A percentile compares a stretch with the other conserved stretches of the same genome.
Conservation (phyloP, 2,329 filamentous ascomycete genomes). For the Pseudocercospora crystallina region DNA sequence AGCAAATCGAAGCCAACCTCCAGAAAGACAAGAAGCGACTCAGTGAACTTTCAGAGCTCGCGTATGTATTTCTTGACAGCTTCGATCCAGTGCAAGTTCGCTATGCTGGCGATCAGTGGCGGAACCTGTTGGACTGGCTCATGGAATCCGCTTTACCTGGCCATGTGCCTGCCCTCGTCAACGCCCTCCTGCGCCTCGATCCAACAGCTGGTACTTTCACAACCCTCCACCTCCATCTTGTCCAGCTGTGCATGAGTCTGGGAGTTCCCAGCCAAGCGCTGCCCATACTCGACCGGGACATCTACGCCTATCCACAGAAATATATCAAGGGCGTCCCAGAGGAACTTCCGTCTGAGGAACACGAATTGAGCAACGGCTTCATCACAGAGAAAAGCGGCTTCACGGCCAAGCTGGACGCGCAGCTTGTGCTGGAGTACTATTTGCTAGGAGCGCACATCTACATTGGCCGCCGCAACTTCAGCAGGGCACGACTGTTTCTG, state of each 20-base stretch:
- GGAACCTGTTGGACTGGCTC: slow-evolving; percentile 43
- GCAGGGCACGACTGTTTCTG: slow-evolving; percentile 47
- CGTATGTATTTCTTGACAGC: slow-evolving; percentile 47
- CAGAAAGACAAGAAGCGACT: slow-evolving; percentile 33
- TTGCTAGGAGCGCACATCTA: slow-evolving; percentile 50
- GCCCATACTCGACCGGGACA: slow-evolving; percentile 62
- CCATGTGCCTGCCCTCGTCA: slow-evolving; percentile 39
- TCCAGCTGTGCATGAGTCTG: slow-evolving; percentile 57
- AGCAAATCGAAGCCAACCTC: slow-evolving; percentile 28
- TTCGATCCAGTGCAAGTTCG: slow-evolving; percentile 58
- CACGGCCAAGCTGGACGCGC: slow-evolving; percentile 51
- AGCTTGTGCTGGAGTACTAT: slow-evolving; percentile 58
- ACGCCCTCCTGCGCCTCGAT: slow-evolving; percentile 65
- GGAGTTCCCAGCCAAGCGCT: slow-evolving; percentile 57
- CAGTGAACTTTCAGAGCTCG: slow-evolving; percentile 48
- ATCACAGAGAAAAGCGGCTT: slow-evolving; percentile 61
- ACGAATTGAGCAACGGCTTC: slow-evolving; percentile 53
- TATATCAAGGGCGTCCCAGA: slow-evolving; percentile 37
- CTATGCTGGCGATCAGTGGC: slow-evolving; percentile 53
- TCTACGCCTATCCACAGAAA: slow-evolving; percentile 62
- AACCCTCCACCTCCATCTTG: slow-evolving; percentile 59
- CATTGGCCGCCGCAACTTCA: slow-evolving; percentile 44
- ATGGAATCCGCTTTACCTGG: slow-evolving; percentile 3
- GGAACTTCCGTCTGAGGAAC: slow-evolving; percentile 42
- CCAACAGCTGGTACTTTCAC: slow-evolving; percentile 67